Base-by-base conservation (phyloP, 2,329 filamentous ascomycete species). In the Westerdykella ornata region DNA sequence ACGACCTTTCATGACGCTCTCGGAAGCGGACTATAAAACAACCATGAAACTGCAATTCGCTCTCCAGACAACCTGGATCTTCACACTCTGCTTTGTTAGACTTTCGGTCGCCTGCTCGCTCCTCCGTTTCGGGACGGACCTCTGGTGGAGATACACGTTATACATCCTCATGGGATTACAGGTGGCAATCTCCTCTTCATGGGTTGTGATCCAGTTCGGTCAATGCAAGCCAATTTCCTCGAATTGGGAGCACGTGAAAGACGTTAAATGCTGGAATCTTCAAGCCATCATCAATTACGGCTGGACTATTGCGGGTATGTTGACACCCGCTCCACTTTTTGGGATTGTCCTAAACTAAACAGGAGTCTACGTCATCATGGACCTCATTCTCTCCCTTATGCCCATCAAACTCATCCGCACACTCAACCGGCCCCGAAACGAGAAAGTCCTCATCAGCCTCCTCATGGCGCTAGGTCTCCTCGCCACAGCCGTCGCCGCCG, bases 281-380 rank as follows among this genome's bases (percentile, higher is more conserved):
- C n/a, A 46, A 2, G 46, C 49, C 3, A 54, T 59, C 19, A 45
- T 56, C 11, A 36, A 52, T 37, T 53, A 51, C 31, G 51, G 49
- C 15, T 60, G 56, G 56, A 47, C 48, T n/a, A 35, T 52, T 37
- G 47, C 49, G 34, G 50, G 54, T 58, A 51, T 36, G 52, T 14
- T 15, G 16, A 17, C 28, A 9, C 17, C 14, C 4, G 32, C 17
- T 37, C 31, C 2, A 17, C 22, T 9, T 3, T n/a, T 2, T 33
- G 13, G 3, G 5, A 5, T 15, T 13, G n/a, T 31, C 2, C 30
- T 17, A 19, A 41, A 2, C 18, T 17, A 29, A 35, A 19, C 37
- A 60, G 57, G 37, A 5, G 32, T 59, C 4, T 59, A 58, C 26
- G 47, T 57, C 18, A 20, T 41, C 13, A 58, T 59, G 50, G 57